Evolutionary conservation across 306 rosid genomes (phyloP).

Genomic region (Prunus salicina): DNA sequence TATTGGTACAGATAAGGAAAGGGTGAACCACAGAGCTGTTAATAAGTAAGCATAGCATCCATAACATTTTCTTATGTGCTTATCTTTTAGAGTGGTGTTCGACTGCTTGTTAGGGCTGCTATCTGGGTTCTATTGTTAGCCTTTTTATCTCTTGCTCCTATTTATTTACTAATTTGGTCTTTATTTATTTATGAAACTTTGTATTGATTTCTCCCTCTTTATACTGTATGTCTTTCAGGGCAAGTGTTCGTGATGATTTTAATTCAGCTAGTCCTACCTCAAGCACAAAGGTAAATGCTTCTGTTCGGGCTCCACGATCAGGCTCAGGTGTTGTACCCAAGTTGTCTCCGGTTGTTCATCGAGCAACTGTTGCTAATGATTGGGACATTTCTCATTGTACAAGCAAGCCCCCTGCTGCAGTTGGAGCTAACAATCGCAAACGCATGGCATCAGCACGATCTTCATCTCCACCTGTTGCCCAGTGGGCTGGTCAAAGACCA

Average conservation of each 20-base stretch:
- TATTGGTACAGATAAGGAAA: conserved; percentile 77
- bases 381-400: conserved; percentile 81
- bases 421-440: conserved; percentile 76
- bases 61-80: conserved; percentile 17
- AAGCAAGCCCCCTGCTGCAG: conserved; percentile 80
- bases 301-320: conserved; percentile 93
- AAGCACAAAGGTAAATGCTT: conserved; percentile 60
- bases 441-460: conserved; percentile 70
- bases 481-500: conserved; percentile 84
- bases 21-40: conserved; percentile 69
- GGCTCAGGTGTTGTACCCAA: conserved; percentile 74
- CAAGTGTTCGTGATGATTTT: conserved; percentile 77
- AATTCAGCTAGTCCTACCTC: conserved; percentile 81
- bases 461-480: conserved; percentile 89
- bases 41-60: conserved; percentile 62
- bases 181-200: conserved; percentile 16
- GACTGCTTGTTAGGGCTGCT: background rate
- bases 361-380: conserved; percentile 72
- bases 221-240: conserved; percentile 42
- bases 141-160: conserved; percentile 15
- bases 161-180: conserved; percentile 7
- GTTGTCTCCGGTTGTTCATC: conserved; percentile 78
- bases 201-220: conserved; percentile 21
- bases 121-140: conserved; percentile 5
- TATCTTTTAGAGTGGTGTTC: conserved; percentile 4